phyloP scores from a whole-genome alignment of 345 rosid genomes.

The Salix suchowensis region DNA sequence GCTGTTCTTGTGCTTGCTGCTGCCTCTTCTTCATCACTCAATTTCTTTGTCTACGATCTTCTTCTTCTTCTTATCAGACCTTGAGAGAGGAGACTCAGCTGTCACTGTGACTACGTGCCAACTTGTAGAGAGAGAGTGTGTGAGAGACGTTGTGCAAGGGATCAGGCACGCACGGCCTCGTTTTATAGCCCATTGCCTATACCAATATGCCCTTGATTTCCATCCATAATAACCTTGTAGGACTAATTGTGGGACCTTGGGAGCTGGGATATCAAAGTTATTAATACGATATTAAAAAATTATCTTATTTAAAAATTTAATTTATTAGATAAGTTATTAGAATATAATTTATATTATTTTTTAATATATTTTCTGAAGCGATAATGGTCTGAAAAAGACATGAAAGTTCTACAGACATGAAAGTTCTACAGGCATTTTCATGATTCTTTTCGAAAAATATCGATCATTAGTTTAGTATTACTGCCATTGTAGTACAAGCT shows the following conservation, averaged over 20 bases:
- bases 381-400: no score
- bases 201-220: constrained; percentile 26
- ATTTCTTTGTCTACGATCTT: constrained; percentile 26
- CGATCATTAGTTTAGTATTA: background rate
- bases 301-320: no score
- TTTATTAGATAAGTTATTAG: rapidly evolving
- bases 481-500: background rate
- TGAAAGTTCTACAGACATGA: no score
- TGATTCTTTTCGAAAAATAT: no score
- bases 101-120: background rate
- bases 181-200: constrained; percentile 24
- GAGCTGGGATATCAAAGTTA: background rate
- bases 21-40: constrained; percentile 47
- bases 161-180: constrained; percentile 7
- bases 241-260: background rate
- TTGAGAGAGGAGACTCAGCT: background rate
- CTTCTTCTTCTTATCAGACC: background rate
- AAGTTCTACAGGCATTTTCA: no score
- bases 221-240: background rate
- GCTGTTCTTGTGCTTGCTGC: constrained; percentile 20
- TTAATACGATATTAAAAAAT: no score
- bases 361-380: no score
- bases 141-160: constrained; percentile 16
- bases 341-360: no score
- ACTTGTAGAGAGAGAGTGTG: background rate